Evolutionary conservation across 495 filamentous ascomycete genomes (phyloP), one percentile per base, ranked within the genome.

Genomic region (Penicillium crystallinum): DNA sequence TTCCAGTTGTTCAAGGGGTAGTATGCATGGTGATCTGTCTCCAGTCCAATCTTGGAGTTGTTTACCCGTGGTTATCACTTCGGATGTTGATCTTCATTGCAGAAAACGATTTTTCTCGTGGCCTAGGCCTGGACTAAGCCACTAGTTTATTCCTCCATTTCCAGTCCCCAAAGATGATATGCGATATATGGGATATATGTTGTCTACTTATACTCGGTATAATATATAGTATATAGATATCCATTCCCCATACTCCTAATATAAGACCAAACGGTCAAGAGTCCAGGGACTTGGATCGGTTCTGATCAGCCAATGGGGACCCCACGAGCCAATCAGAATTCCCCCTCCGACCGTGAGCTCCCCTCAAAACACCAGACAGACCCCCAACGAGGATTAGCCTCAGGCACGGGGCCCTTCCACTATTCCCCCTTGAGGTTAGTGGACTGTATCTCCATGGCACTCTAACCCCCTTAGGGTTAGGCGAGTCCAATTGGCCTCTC

Each of bases 341-440:
- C 2, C n/a, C 25, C 9, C 8, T 25, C 29, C n/a, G 17, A 23
- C 18, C 12, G 22, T 29, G 30, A 8, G 15, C 18, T 48, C 23
- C 1, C 1, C 6, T 11, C 14, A 10, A 23, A 25, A 12, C 5
- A 23, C 22, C 9, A 18, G n/a, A 14, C n/a, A 15, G 10, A 18
- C 21, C 50, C 23, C 7, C 6, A 35, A 56, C 39, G 0, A 0
- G 18, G 55, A 22, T 46, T 52, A 59, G 55, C 1, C 1, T 37
- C 53, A 58, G 43, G 61, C 53, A 62, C 58, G 47, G 55, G 52
- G 34, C 55, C 53, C 48, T 38, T 55, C 36, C 12, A 10, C 12
- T 10, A 21, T 22, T 38, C 8, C 58, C 44, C 3, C 14, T 43
- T 11, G 11, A 2, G 40, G 53, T 15, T 52, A 51, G 47, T 11